A percentile compares a stretch with the other conserved stretches of the same genome.
Conservation (phyloP, 345 rosid genomes). For the Murraya koenigii region DNA sequence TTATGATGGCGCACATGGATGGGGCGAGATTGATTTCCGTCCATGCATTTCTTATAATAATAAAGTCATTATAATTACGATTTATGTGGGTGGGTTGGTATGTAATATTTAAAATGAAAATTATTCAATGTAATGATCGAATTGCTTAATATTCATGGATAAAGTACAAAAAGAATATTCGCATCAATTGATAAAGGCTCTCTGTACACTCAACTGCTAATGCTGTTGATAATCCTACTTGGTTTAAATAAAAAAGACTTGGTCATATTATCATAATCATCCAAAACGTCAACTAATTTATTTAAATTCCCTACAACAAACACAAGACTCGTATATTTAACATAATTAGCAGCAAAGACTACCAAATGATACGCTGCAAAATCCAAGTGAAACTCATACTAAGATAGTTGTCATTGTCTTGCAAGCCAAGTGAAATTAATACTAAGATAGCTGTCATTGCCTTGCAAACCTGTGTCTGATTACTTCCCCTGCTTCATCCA, state of each 20-base stretch:
- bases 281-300: neutral
- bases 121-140: neutral
- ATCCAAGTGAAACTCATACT: neutral
- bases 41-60: neutral
- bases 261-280: too few species aligned
- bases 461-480: slow-evolving; percentile 55
- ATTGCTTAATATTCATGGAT: neutral
- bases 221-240: too few species aligned
- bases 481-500: slow-evolving; percentile 47
- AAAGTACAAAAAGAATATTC: neutral
- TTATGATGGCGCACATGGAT: neutral
- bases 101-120: neutral
- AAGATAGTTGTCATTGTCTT: neutral
- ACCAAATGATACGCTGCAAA: neutral
- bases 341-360: neutral
- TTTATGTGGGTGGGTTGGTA: neutral
- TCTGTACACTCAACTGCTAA: too few species aligned
- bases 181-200: too few species aligned
- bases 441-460: neutral
- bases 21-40: neutral
- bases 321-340: neutral
- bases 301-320: neutral
- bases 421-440: too few species aligned
- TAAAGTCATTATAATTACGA: too few species aligned
- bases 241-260: too few species aligned